Evolutionary conservation across 2,329 filamentous ascomycete species (phyloP), one percentile per base, ranked within the genome.

Genomic region (Pseudogymnoascus pannorum): DNA sequence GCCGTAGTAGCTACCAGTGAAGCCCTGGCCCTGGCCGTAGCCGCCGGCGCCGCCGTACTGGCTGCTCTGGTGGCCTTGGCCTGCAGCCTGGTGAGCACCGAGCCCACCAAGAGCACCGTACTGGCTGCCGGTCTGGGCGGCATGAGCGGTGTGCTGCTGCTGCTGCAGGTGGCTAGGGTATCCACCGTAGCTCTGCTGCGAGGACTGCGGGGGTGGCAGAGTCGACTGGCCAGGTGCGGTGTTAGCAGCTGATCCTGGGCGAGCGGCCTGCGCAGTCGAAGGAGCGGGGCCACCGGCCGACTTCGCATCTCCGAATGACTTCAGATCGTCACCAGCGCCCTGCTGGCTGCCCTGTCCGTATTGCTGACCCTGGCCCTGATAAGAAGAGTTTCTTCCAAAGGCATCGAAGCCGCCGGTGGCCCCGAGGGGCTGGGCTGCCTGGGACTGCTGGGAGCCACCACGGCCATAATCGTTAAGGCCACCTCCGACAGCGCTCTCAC

Each of bases 81-180:
- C 75, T 63, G 63, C 68, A 60, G 73, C 75, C 65, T 78, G 77
- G 65, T 79, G 77, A 44, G 72, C 73, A 48, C 79, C 79, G 54
- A 81, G 75, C 57, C 79, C 80, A 61, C 79, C 79, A 38, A 83
- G 76, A 44, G 66, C 69, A 18, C 68, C 69, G 60, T 74, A 74
- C 62, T 72, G 71, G 62, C 68, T 70, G 16, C 67, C 70, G 35
- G 67, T 64, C 63, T 74, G 72, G 60, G 64, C 70, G 33, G 69
- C 72, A 48, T 74, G 72, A 33, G 73, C 65, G 54, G 66, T 68
- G 62, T 74, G 72, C 8, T 68, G 68, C 61, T 70, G 63, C 44
- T 62, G 69, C 60, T 71, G 71, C 14, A 72, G 66, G 61, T 73
- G 72, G 36, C 68, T 67, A 61, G 72, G 72, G 54, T 73, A 73